Base-by-base conservation (phyloP, 306 rosid species). In the Castanopsis chinensis region DNA sequence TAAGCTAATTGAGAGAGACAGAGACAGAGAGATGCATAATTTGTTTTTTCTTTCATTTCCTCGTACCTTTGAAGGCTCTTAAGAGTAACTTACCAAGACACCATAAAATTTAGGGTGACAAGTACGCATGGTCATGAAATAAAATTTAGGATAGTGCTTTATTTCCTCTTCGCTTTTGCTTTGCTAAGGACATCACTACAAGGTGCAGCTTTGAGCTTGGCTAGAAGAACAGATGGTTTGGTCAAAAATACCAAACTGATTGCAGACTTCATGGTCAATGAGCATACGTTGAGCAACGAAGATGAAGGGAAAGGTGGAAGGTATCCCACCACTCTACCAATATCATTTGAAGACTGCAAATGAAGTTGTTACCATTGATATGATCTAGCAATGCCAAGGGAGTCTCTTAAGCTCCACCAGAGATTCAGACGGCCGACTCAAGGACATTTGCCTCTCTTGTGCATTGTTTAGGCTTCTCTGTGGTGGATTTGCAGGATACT, bases 71-170 rank as follows among this genome's bases (percentile, higher is more conserved):
- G 43, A 37, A 37, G 0, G 11, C 10, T 37, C 43, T 1, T 1
- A 37, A 37, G 2, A 37, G 10, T 37, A 37, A 37, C 43, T 37
- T 6, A 0, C 11, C 45, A 37, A 37, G 45, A 37, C 0, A 37
- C 45, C 45, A 37, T 37, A 37, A n/a, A n/a, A n/a, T n/a, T n/a
- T n/a, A n/a, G n/a, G n/a, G n/a, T n/a, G 28, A 57, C 0, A 0
- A 0, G 1, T 8, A 9, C 27, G 4, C 1, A n/a, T 56, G 0
- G 3, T 56, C 1, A 1, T 2, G 11, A 19, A 56, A n/a, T 0
- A 19, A 56, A n/a, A 19, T 19, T 19, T n/a, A 1, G 0, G 21
- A 5, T 56, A 56, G 13, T 0, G 25, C 25, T 56, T 27, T 0
- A 5, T 19, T 0, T 19, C 20, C 59, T 54, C 58, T 54, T 12